A percentile compares a stretch with the other conserved stretches of the same genome.
phyloP scores from a whole-genome alignment of 345 rosid genomes.

The Dipteronia sinensis region DNA sequence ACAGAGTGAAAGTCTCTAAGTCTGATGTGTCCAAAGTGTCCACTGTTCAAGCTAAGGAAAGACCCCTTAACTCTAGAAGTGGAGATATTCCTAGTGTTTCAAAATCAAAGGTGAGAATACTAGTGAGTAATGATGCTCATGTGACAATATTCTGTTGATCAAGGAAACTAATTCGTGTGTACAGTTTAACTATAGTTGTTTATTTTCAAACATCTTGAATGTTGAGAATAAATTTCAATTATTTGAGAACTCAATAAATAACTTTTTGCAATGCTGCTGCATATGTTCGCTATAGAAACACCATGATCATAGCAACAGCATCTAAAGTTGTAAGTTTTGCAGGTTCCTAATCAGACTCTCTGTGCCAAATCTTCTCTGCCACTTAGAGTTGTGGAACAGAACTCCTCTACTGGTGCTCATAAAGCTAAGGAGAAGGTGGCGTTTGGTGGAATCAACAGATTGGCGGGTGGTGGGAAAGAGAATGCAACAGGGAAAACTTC shows the following conservation, averaged over 20 bases:
- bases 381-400: conserved; percentile 29
- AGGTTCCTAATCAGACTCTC: conserved; percentile 35
- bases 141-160: background rate
- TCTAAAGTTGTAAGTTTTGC: conserved; percentile 21
- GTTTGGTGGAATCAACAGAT: conserved; percentile 19
- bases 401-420: conserved; percentile 12
- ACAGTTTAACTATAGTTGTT: background rate
- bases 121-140: background rate
- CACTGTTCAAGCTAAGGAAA: conserved; percentile 16
- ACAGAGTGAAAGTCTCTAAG: conserved; percentile 24
- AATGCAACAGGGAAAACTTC: conserved; percentile 26
- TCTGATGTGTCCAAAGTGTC: conserved; percentile 27
- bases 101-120: conserved; percentile 19
- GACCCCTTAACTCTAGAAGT: conserved; percentile 19
- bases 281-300: background rate
- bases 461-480: conserved; percentile 42
- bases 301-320: background rate
- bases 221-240: background rate
- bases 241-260: background rate
- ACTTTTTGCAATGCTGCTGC: background rate
- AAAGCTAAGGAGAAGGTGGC: conserved; percentile 26
- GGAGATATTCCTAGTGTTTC: conserved; percentile 17
- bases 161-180: background rate
- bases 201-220: background rate
- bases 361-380: conserved; percentile 27